Conservation (phyloP, 345 rosid species). For the Erodium maritimum region DNA sequence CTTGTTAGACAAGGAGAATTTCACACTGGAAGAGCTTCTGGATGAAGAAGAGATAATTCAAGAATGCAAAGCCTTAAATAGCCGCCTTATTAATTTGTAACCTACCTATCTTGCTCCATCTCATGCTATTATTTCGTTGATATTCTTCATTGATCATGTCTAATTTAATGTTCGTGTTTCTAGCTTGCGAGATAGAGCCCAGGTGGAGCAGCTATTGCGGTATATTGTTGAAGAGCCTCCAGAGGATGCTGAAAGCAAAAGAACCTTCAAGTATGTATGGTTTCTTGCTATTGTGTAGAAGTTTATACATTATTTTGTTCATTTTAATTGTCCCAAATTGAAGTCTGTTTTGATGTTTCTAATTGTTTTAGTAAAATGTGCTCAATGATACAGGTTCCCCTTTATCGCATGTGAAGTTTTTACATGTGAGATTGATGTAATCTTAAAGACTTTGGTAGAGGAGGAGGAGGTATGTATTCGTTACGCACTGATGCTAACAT, state of each 20-base stretch:
- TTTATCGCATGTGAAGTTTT: conserved; percentile 93
- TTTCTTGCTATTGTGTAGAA: conserved; percentile 1
- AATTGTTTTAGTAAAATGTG: conserved; percentile 10
- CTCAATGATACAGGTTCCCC: conserved; percentile 54
- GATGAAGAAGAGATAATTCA: conserved; percentile 99
- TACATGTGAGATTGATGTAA: conserved; percentile 95
- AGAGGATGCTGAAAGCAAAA: conserved; percentile 77
- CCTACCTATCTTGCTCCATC: conserved; percentile 6
- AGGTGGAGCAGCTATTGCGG: conserved; percentile 82
- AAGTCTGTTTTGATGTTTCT: background rate
- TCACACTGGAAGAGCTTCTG: conserved; percentile 89
- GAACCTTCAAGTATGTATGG: conserved; percentile 61
- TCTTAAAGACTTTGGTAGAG: conserved; percentile 84
- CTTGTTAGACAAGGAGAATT: conserved; percentile 76
- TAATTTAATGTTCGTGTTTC: conserved; percentile 11
- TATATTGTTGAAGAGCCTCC: conserved; percentile 75
- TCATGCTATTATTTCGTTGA: background rate
- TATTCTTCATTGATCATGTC: background rate
- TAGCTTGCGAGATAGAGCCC: conserved; percentile 83
- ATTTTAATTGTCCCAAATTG: background rate
- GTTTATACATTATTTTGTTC: background rate
- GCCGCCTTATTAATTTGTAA: conserved; percentile 97
- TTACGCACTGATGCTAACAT: background rate
- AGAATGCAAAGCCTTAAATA: conserved; percentile 97
- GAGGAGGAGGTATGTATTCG: conserved; percentile 64